phyloP scores from a whole-genome alignment of 768 basidiomycete genomes.

The Lactifluus echinatus region DNA sequence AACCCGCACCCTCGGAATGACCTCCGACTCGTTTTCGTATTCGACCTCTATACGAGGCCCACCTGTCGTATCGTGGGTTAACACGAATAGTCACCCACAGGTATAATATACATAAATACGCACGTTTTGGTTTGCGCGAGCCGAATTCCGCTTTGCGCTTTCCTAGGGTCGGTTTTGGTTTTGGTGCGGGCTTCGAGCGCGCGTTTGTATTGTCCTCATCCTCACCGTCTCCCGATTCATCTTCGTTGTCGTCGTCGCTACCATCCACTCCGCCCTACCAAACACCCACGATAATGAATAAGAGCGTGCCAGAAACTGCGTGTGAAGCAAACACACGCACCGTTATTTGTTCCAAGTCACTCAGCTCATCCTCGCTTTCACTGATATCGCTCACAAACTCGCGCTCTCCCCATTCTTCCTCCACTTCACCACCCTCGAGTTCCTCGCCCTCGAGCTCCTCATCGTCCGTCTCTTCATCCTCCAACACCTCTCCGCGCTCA shows the following conservation, averaged over 20 bases:
- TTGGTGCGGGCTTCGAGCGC: neutral
- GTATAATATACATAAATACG: neutral
- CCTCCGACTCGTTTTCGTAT: conserved; percentile 14
- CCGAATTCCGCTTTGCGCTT: conserved; percentile 11
- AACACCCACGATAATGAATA: neutral
- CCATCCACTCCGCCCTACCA: conserved; percentile 1
- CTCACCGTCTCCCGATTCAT: conserved; percentile 6
- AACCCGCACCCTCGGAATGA: conserved; percentile 1
- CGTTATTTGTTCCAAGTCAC: conserved; percentile 60
- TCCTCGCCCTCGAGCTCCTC: conserved; percentile 37
- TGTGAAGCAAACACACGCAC: conserved; percentile 33
- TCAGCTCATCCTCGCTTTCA: conserved; percentile 53
- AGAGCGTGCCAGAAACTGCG: neutral
- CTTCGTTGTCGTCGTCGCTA: neutral
- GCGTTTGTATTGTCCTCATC: neutral
- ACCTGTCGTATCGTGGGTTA: conserved; percentile 1
- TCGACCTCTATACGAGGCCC: conserved; percentile 16
- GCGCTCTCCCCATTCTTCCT: conserved; percentile 49
- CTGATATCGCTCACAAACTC: conserved; percentile 74
- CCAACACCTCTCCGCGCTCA: conserved; percentile 35
- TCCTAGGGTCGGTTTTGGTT: conserved; percentile 6
- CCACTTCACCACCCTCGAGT: conserved; percentile 40
- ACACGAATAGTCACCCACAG: neutral
- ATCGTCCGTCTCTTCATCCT: conserved; percentile 30
- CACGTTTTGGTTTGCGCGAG: conserved; percentile 16